Conservation (phyloP, 2,329 filamentous ascomycete genomes). For the Colletotrichum higginsianum region DNA sequence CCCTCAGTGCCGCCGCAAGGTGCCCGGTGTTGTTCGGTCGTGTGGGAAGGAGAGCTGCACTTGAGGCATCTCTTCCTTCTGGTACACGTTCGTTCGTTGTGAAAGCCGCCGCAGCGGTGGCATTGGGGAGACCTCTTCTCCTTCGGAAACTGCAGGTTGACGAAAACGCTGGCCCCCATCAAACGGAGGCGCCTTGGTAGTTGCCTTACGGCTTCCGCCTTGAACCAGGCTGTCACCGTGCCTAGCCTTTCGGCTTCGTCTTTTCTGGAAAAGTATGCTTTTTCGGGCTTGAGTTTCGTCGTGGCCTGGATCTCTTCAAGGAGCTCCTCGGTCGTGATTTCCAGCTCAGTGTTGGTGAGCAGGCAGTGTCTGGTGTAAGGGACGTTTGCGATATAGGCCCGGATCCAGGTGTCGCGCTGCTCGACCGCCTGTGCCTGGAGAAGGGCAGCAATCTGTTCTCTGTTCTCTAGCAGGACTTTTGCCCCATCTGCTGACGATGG, state of each 20-base stretch:
- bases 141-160: slow-evolving; percentile 16
- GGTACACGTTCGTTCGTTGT: slow-evolving; percentile 11
- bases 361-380: no score
- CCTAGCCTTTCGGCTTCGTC: slow-evolving; percentile 14
- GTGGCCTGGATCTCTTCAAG: no score
- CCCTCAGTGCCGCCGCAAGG: background rate
- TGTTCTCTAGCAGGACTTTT: slow-evolving; percentile 7
- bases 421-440: background rate
- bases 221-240: slow-evolving; percentile 4
- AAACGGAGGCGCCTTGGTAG: slow-evolving; percentile 15
- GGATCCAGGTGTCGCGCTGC: slow-evolving; percentile 1
- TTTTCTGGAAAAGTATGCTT: background rate
- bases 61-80: slow-evolving; percentile 24
- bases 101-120: slow-evolving; percentile 8
- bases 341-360: no score
- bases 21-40: slow-evolving; percentile 41
- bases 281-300: no score
- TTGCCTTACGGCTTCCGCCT: slow-evolving; percentile 14
- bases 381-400: background rate
- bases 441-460: slow-evolving; percentile 6
- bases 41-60: slow-evolving; percentile 30
- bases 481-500: background rate
- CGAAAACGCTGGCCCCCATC: slow-evolving; percentile 12
- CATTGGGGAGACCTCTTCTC: slow-evolving; percentile 14
- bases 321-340: no score